phyloP scores from a whole-genome alignment of 2,329 filamentous ascomycete species.

The Diplodia corticola region DNA sequence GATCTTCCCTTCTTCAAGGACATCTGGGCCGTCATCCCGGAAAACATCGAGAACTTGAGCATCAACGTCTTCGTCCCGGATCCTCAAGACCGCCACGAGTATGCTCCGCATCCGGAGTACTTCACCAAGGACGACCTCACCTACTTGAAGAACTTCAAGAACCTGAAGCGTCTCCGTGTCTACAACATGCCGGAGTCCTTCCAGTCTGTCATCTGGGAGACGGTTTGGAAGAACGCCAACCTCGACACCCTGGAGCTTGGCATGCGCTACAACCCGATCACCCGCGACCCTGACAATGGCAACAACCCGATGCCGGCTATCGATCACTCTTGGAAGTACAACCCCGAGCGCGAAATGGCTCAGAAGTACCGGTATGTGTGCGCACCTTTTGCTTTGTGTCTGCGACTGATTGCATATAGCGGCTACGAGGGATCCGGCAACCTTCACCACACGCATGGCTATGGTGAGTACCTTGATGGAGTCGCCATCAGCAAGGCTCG shows the following conservation, averaged over 20 bases:
- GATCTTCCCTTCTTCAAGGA: conserved; percentile 31
- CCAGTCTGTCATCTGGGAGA: conserved; percentile 36
- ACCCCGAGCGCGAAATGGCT: conserved; percentile 29
- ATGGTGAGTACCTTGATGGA: conserved; percentile 38
- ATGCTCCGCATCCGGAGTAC: conserved; percentile 27
- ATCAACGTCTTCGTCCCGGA: conserved; percentile 33
- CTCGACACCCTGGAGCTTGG: conserved; percentile 33
- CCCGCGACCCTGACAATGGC: conserved; percentile 28
- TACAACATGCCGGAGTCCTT: conserved; percentile 32
- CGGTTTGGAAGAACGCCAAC: conserved; percentile 32
- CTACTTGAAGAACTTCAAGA: conserved; percentile 29
- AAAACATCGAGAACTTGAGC: conserved; percentile 32
- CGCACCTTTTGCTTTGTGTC: background rate
- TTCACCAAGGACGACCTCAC: conserved; percentile 31
- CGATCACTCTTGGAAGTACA: conserved; percentile 24
- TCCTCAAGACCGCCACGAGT: conserved; percentile 26
- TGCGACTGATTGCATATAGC: conserved; percentile 23
- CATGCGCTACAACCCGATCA: conserved; percentile 33
- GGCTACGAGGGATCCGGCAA: conserved; percentile 34
- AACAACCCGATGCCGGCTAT: conserved; percentile 30
- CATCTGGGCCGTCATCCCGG: conserved; percentile 30
- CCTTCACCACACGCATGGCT: conserved; percentile 32
- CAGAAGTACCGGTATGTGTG: background rate
- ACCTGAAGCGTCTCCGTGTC: conserved; percentile 34
- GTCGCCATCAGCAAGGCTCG: conserved; percentile 36